Percentiles rank a stretch among this genome's conserved stretches.
Evolutionary conservation across 495 filamentous ascomycete genomes (phyloP).

Genomic region (Aspergillus ellipticus): DNA sequence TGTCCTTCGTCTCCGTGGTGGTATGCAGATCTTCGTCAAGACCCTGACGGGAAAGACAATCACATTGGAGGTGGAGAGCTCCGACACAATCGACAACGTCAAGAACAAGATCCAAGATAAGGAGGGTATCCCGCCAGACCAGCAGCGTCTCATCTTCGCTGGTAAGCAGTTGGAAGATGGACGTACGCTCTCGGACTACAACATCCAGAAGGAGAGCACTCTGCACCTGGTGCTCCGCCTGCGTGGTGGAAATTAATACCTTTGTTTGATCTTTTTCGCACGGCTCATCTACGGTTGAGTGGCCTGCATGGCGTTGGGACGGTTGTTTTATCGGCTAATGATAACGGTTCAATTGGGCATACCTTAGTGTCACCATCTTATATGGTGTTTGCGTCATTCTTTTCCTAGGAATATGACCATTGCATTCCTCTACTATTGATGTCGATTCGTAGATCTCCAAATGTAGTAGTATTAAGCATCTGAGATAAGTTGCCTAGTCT

Average conservation of each 20-base stretch:
- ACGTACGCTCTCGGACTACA: slow-evolving; percentile 80
- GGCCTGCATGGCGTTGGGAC: slow-evolving; percentile 44
- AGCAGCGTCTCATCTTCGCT: slow-evolving; percentile 87
- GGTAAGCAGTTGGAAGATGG: slow-evolving; percentile 90
- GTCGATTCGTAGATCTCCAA: background rate
- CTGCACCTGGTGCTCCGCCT: slow-evolving; percentile 85
- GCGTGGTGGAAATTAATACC: slow-evolving; percentile 70
- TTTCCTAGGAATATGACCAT: slow-evolving; percentile 7
- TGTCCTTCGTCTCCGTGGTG: slow-evolving; percentile 94
- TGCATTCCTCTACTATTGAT: background rate
- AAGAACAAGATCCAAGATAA: slow-evolving; percentile 93
- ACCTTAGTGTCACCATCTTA: slow-evolving; percentile 21
- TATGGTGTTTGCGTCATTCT: slow-evolving; percentile 19
- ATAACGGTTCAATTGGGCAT: slow-evolving; percentile 24
- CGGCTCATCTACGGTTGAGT: slow-evolving; percentile 29
- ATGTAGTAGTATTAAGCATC: too few species aligned
- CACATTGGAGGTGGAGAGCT: slow-evolving; percentile 82
- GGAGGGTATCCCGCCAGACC: slow-evolving; percentile 86
- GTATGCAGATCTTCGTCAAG: slow-evolving; percentile 96
- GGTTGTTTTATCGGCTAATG: slow-evolving; percentile 29
- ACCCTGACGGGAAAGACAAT: slow-evolving; percentile 92
- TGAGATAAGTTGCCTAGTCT: too few species aligned
- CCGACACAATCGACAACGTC: slow-evolving; percentile 90
- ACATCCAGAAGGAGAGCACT: slow-evolving; percentile 91
- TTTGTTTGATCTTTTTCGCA: slow-evolving; percentile 20